Conservation (phyloP, 108 stramenopile genomes). For the Cyclotella atomus region DNA sequence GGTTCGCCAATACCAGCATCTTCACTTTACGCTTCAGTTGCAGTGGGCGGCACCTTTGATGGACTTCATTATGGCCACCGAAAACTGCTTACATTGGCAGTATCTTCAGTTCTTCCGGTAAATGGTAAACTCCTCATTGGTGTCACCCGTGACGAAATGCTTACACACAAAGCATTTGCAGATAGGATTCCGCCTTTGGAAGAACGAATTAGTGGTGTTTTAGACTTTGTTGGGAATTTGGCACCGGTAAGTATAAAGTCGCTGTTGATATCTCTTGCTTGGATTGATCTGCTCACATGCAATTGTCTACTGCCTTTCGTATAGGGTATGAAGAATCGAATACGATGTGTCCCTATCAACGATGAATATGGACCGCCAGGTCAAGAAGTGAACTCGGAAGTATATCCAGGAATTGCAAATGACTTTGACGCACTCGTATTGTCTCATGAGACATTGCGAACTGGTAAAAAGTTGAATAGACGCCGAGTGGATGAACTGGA, state of each 20-base stretch:
- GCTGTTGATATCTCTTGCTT: no score
- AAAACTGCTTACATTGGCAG: constrained; percentile 85
- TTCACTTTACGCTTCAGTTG: constrained; percentile 73
- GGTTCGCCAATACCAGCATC: constrained; percentile 63
- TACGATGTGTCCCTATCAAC: constrained; percentile 68
- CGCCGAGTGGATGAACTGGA: constrained; percentile 65
- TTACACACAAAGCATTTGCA: constrained; percentile 68
- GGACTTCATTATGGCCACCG: constrained; percentile 94
- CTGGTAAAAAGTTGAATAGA: constrained; percentile 73
- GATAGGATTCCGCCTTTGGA: constrained; percentile 68
- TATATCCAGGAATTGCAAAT: constrained; percentile 36
- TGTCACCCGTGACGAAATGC: constrained; percentile 86
- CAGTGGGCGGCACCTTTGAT: constrained; percentile 94
- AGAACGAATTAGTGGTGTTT: constrained; percentile 67
- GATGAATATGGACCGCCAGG: constrained; percentile 88
- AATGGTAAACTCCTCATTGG: constrained; percentile 78
- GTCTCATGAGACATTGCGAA: constrained; percentile 85
- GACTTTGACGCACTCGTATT: constrained; percentile 84
- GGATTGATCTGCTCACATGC: background rate
- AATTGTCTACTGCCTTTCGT: background rate
- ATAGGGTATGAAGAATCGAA: constrained; percentile 81
- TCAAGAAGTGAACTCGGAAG: constrained; percentile 25
- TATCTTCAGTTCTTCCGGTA: constrained; percentile 74
- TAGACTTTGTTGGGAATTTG: constrained; percentile 75
- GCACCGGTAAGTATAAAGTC: constrained; percentile 65